Conservation (phyloP, 2,329 filamentous ascomycete species). For the Elsinoe perseae region DNA sequence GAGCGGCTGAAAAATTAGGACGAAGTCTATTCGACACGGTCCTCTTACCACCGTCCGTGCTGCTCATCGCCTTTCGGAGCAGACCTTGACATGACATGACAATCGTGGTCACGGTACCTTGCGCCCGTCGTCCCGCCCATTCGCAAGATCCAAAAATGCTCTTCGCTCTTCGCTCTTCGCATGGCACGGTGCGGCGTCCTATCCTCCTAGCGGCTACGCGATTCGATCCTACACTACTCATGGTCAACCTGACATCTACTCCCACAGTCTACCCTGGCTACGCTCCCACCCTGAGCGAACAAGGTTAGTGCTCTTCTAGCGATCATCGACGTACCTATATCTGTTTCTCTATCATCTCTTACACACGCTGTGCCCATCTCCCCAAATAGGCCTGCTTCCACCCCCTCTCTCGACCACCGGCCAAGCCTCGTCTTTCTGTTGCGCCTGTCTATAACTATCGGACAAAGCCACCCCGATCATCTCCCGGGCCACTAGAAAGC, state of each 20-base stretch:
- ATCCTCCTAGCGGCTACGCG: constrained; percentile 10
- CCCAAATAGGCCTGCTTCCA: constrained; percentile 13
- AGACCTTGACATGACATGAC: background rate
- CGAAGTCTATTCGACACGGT: constrained; percentile 7
- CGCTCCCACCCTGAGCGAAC: constrained; percentile 1
- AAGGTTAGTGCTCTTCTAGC: background rate
- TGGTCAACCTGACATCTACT: constrained; percentile 8
- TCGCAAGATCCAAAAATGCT: constrained; percentile 14
- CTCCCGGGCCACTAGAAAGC: constrained; percentile 9
- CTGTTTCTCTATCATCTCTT: constrained; percentile 2
- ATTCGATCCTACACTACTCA: constrained; percentile 14
- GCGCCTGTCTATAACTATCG: constrained; percentile 4
- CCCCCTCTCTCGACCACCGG: constrained; percentile 2
- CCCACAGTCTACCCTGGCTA: background rate
- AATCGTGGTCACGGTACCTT: constrained; percentile 8
- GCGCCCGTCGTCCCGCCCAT: constrained; percentile 9
- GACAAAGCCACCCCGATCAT: background rate
- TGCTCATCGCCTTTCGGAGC: constrained; percentile 2
- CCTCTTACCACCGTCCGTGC: constrained; percentile 2
- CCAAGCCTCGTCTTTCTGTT: constrained; percentile 12
- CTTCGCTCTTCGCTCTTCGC: no score
- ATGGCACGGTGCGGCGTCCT: constrained; percentile 12
- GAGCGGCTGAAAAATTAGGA: constrained; percentile 11
- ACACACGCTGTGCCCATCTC: background rate
- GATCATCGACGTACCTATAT: constrained; percentile 12